These are phyloP conservation scores for Alternaria sp. DNA, from an alignment of 2,329 filamentous ascomycete genomes.

Conservation along the genomic window DNA sequence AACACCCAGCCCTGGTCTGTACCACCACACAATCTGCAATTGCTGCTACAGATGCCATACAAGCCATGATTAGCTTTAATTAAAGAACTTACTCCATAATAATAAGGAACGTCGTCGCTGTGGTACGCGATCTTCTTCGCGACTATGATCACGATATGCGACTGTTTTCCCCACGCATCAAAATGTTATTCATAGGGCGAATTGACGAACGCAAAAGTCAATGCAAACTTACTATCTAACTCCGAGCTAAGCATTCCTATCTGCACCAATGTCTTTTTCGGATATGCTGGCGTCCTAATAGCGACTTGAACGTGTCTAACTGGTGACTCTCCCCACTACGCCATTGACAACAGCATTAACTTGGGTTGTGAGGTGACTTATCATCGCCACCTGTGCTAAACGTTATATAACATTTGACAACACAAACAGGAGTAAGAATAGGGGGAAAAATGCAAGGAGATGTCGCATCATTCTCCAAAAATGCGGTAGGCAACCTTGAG, in stretches of 20 bases:
- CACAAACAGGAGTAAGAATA: constrained; percentile 59
- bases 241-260: constrained; percentile 60
- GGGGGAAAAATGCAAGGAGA: constrained; percentile 60
- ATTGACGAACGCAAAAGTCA: constrained; percentile 69
- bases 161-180: constrained; percentile 70
- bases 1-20: neutral
- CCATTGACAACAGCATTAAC: constrained; percentile 67
- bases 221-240: constrained; percentile 74
- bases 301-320: constrained; percentile 69
- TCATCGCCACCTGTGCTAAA: constrained; percentile 48
- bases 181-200: constrained; percentile 69
- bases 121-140: constrained; percentile 73
- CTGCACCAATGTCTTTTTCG: constrained; percentile 65
- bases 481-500: constrained; percentile 68
- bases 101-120: neutral
- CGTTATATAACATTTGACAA: constrained; percentile 70
- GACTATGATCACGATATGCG: constrained; percentile 63
- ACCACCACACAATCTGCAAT: constrained; percentile 1
- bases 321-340: constrained; percentile 68
- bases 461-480: constrained; percentile 60
- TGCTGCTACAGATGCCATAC: neutral
- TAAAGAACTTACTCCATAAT: neutral
- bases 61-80: neutral
- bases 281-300: constrained; percentile 71
- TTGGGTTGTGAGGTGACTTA: constrained; percentile 7